Base-by-base conservation (phyloP, 2,329 filamentous ascomycete genomes). In the Ophiosphaerella korrae region DNA sequence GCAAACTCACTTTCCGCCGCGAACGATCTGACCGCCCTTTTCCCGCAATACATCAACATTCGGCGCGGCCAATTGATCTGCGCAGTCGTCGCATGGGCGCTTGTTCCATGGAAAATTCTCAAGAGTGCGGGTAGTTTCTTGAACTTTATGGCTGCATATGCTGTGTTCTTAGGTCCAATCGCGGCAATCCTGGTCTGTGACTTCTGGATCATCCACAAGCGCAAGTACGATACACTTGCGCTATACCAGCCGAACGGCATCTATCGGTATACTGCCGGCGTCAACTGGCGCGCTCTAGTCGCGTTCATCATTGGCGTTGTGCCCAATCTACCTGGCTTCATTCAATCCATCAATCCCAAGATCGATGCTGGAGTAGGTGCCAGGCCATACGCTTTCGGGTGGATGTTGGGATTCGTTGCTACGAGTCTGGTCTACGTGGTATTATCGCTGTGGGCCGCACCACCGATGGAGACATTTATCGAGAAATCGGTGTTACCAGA, bases 101-200 rank as follows among this genome's bases (percentile, higher is more conserved):
- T 76, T 1, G 76, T 77, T 0, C 77, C 77, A 0, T 79, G 77
- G 77, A 76, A 78, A 63, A 79, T 79, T 43, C 65, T 79, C 5
- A 71, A 64, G 29, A 72, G 68, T 32, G 77, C 77, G 3, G 65
- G 69, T 9, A 71, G 61, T 12, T 77, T 79, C 40, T 59, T 79
- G 3, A 79, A 81, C 37, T 89, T 89, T 71, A 87, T 90, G 80
- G 78, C 80, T 37, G 86, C 85, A 0, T 85, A 87, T 66, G 80
- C 82, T 1, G 78, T 88, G 34, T 88, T 89, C 71, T 74, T 88
- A 0, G 85, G 83, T 0, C 85, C 85, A 0, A 84, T 88, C 50
- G 82, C 83, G 0, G 80, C 80, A 0, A 83, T 88, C 55, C 80
- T 87, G 73, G 74, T 80, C 0, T 77, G 78, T 11, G 85, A 88